A percentile compares a stretch with the other conserved stretches of the same genome.
phyloP scores from a whole-genome alignment of 1,284 basidiomycete genomes.

The Schizophyllum amplum region DNA sequence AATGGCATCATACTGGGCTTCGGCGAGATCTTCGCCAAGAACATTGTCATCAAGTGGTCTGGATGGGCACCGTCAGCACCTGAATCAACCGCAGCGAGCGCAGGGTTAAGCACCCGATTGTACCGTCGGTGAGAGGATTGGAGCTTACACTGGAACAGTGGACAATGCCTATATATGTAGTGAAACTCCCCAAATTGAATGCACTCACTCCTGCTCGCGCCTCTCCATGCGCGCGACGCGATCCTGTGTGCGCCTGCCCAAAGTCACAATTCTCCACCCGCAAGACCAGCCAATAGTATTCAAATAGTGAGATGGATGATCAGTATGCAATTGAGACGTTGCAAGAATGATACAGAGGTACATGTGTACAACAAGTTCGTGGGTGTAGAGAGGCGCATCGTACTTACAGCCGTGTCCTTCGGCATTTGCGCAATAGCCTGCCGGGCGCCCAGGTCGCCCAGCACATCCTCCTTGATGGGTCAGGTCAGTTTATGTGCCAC shows the following conservation, averaged over 20 bases:
- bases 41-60: conserved; percentile 66
- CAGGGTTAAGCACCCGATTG: neutral
- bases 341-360: neutral
- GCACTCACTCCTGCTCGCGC: too few relatives aligned
- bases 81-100: neutral
- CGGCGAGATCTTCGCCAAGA: conserved; percentile 94
- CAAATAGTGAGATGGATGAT: too few relatives aligned
- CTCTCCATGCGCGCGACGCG: too few relatives aligned
- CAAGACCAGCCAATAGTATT: too few relatives aligned
- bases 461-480: neutral
- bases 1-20: conserved; percentile 99
- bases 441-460: conserved; percentile 58
- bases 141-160: neutral
- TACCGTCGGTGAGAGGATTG: neutral
- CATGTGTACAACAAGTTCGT: neutral
- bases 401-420: conserved; percentile 27
- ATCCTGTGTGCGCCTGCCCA: too few relatives aligned
- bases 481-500: neutral
- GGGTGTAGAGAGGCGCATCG: too few relatives aligned
- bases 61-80: conserved; percentile 30
- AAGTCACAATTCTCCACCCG: too few relatives aligned
- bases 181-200: neutral
- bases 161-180: neutral
- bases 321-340: too few relatives aligned
- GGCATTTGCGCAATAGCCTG: conserved; percentile 63